Evolutionary conservation across 495 filamentous ascomycete genomes (phyloP).

Genomic region (Parmelia sp.): DNA sequence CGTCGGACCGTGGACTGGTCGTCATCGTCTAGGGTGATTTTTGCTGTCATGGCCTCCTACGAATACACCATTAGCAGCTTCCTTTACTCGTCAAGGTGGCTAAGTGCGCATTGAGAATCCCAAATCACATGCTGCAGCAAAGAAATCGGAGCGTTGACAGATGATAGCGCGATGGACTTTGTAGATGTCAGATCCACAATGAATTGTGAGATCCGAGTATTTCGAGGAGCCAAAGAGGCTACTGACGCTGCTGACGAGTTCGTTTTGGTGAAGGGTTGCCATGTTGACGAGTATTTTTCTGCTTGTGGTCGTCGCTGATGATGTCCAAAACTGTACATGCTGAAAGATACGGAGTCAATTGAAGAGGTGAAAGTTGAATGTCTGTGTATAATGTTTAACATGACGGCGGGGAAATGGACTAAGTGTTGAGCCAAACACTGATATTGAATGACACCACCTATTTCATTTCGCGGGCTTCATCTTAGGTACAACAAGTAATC

Average conservation of each 20-base stretch:
- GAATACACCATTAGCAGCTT: background rate
- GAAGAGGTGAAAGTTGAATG: no score
- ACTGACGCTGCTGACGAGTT: background rate
- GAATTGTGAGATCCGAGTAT: constrained; percentile 34
- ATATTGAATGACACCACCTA: no score
- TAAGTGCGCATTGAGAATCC: constrained; percentile 26
- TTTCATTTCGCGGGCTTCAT: no score
- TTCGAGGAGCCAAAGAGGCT: constrained; percentile 21
- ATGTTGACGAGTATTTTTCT: background rate
- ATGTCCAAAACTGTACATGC: background rate
- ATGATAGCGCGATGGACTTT: constrained; percentile 35
- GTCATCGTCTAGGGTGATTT: constrained; percentile 10
- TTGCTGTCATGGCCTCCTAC: constrained; percentile 10
- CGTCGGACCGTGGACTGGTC: constrained; percentile 4
- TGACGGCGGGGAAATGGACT: no score
- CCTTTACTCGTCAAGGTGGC: constrained; percentile 16
- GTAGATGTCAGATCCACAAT: constrained; percentile 27
- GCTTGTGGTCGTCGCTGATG: background rate
- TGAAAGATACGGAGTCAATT: background rate
- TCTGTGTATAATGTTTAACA: no score
- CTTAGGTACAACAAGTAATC: no score
- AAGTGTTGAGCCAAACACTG: no score
- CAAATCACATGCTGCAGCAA: constrained; percentile 28
- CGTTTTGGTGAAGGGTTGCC: background rate
- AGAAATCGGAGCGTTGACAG: constrained; percentile 33